Conservation (phyloP, 2,329 filamentous ascomycete genomes). For the Fusarium marasasianum region DNA sequence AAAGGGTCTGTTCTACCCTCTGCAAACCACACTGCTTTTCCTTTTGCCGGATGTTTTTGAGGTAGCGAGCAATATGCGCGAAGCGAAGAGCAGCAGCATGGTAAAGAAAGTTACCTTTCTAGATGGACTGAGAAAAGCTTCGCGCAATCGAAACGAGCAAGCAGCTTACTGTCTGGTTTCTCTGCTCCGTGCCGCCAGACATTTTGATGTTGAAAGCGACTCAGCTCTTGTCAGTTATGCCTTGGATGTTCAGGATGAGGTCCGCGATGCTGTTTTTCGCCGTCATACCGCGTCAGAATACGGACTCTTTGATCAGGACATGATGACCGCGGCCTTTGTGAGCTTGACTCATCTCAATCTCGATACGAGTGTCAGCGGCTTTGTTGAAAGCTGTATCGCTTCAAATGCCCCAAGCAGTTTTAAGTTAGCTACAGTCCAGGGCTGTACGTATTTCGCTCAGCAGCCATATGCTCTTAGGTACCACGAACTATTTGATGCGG, state of each 20-base stretch:
- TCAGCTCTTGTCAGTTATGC: conserved; percentile 72
- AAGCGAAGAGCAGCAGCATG: conserved; percentile 69
- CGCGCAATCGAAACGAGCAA: conserved; percentile 72
- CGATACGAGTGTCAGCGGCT: conserved; percentile 64
- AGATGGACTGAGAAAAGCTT: conserved; percentile 68
- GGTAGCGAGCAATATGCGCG: conserved; percentile 73
- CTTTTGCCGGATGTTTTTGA: conserved; percentile 75
- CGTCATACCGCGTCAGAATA: conserved; percentile 59
- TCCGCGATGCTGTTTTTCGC: conserved; percentile 72
- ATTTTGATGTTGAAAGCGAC: conserved; percentile 71
- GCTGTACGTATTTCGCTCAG: conserved; percentile 69
- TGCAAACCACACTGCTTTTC: conserved; percentile 71
- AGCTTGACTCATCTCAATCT: conserved; percentile 70
- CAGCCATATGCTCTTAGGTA: conserved; percentile 61
- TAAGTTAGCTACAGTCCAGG: conserved; percentile 70
- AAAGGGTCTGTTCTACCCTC: conserved; percentile 66
- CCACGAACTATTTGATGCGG: conserved; percentile 63
- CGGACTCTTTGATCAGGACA: conserved; percentile 66
- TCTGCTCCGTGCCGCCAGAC: conserved; percentile 69
- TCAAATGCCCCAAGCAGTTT: conserved; percentile 66
- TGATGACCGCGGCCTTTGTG: conserved; percentile 74
- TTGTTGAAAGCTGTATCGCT: conserved; percentile 66
- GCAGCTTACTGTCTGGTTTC: conserved; percentile 73
- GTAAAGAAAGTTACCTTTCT: conserved; percentile 73
- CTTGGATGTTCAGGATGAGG: conserved; percentile 75